A percentile compares a stretch with the other conserved stretches of the same genome.
These are phyloP conservation scores for Aspergillus glaucus DNA, from an alignment of 2,329 filamentous ascomycete genomes.

Conservation along the genomic window DNA sequence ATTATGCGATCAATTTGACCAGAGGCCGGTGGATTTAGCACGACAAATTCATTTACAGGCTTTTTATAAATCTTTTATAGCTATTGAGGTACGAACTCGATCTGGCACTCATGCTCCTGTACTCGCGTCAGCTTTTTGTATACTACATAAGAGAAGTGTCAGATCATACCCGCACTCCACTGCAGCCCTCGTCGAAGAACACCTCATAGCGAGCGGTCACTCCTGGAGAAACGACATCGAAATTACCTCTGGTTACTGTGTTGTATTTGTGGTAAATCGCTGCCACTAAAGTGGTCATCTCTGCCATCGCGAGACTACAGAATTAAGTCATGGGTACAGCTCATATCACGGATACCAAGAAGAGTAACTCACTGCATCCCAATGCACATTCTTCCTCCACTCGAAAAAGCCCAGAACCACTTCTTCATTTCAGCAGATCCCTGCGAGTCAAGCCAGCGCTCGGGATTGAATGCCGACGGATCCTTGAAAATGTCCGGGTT, in stretches of 20 bases:
- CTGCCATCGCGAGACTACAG: conserved; percentile 43
- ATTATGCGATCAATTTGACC: too few relatives aligned
- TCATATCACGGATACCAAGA: neutral
- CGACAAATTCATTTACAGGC: neutral
- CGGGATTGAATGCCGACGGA: conserved; percentile 24
- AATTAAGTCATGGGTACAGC: neutral
- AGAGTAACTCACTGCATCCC: conserved; percentile 26
- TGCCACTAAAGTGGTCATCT: conserved; percentile 45
- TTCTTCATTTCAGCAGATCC: conserved; percentile 25
- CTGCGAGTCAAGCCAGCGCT: conserved; percentile 22
- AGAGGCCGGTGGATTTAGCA: neutral
- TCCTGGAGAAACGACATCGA: conserved; percentile 16
- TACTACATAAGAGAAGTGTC: neutral
- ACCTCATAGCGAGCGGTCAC: conserved; percentile 26
- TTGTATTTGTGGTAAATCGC: conserved; percentile 41
- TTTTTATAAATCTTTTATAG: neutral
- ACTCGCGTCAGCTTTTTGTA: neutral
- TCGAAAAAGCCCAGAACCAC: conserved; percentile 37
- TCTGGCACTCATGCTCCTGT: neutral
- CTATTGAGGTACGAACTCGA: neutral
- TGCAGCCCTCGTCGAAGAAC: conserved; percentile 19
- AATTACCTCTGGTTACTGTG: conserved; percentile 24
- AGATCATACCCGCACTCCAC: neutral
- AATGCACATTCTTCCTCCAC: conserved; percentile 38
- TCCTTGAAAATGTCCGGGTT: conserved; percentile 26